Percentiles rank a stretch among this genome's conserved stretches.
These are phyloP conservation scores for Arachis hypogaea DNA, from an alignment of 306 rosid species.

Conservation along the genomic window DNA sequence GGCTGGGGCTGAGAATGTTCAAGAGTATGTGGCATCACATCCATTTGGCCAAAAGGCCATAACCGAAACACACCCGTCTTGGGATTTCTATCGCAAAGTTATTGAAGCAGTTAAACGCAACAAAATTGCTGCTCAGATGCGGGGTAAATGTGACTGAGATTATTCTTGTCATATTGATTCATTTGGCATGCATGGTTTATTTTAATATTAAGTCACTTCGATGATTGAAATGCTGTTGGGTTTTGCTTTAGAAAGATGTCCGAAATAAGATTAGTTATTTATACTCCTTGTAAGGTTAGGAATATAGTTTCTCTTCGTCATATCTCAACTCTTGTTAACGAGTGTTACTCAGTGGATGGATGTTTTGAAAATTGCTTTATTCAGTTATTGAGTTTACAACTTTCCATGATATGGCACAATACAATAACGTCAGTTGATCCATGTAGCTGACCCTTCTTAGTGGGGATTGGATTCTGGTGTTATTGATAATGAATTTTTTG, in stretches of 20 bases:
- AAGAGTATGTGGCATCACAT: conserved; percentile 57
- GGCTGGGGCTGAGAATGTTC: conserved; percentile 66
- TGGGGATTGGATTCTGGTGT: no score
- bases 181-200: not conserved
- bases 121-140: not conserved
- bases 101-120: conserved; percentile 24
- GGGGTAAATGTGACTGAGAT: not conserved
- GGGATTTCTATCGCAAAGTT: conserved; percentile 58
- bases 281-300: conserved; percentile 1
- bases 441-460: no score
- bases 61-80: conserved; percentile 53
- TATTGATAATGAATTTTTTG: not conserved
- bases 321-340: not conserved
- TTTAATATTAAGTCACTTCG: not conserved
- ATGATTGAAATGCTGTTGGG: not conserved
- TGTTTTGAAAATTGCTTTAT: no score
- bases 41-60: conserved; percentile 81
- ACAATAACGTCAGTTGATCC: no score
- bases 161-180: conserved; percentile 9
- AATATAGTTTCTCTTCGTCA: not conserved
- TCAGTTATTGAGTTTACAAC: no score
- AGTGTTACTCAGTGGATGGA: not conserved
- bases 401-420: no score
- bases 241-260: conserved; percentile 17
- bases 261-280: conserved; percentile 10